Percentiles rank a stretch among this genome's conserved stretches.
Evolutionary conservation across 2,329 filamentous ascomycete genomes (phyloP).

Genomic region (Epichloe sylvatica): DNA sequence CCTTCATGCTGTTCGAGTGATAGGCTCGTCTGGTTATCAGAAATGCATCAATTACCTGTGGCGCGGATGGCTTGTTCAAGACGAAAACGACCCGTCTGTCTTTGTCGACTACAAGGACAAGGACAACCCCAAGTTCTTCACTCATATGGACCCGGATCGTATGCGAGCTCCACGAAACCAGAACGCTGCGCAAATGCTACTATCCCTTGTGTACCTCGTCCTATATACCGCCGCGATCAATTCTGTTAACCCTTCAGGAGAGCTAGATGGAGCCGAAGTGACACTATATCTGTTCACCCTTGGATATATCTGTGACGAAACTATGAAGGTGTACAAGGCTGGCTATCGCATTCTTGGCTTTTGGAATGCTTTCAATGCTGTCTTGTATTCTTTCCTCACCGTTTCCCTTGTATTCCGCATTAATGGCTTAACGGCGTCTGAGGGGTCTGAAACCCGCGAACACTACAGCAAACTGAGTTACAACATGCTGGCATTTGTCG

Average conservation of each 20-base stretch:
- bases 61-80: slow-evolving; percentile 93
- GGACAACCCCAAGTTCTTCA: slow-evolving; percentile 61
- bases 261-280: slow-evolving; percentile 71
- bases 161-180: slow-evolving; percentile 90
- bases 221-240: slow-evolving; percentile 89
- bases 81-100: slow-evolving; percentile 75
- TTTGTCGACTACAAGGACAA: slow-evolving; percentile 82
- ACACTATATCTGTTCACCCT: slow-evolving; percentile 83
- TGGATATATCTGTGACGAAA: slow-evolving; percentile 80
- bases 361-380: slow-evolving; percentile 90
- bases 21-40: slow-evolving; percentile 86
- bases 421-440: slow-evolving; percentile 54
- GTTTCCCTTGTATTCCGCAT: slow-evolving; percentile 69
- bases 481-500: slow-evolving; percentile 83
- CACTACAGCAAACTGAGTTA: slow-evolving; percentile 73
- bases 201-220: slow-evolving; percentile 68
- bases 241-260: slow-evolving; percentile 73
- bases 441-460: slow-evolving; percentile 30
- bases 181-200: slow-evolving; percentile 73
- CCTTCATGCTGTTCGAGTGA: slow-evolving; percentile 74
- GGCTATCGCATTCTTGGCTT: slow-evolving; percentile 85
- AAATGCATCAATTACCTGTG: slow-evolving; percentile 89
- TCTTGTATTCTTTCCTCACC: slow-evolving; percentile 65
- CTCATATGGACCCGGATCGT: slow-evolving; percentile 83
- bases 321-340: slow-evolving; percentile 84